phyloP scores from a whole-genome alignment of 768 basidiomycete genomes.

The Boletales sp. region DNA sequence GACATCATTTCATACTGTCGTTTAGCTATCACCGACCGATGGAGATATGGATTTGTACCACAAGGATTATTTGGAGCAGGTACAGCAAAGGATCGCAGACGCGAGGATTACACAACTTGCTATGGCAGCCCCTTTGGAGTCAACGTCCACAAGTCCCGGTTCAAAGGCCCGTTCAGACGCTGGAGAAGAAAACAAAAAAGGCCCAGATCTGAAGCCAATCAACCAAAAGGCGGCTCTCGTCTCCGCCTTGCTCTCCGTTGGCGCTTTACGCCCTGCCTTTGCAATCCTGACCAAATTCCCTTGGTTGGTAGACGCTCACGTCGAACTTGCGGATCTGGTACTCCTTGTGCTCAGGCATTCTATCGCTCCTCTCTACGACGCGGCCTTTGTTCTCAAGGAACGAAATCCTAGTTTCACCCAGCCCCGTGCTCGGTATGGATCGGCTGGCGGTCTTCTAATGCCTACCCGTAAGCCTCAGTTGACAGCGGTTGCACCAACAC shows the following conservation, averaged over 20 bases:
- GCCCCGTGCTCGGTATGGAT: conserved; percentile 61
- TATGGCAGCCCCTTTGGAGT: conserved; percentile 79
- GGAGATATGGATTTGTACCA: conserved; percentile 66
- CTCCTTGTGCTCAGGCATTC: conserved; percentile 71
- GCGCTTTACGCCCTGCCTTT: conserved; percentile 74
- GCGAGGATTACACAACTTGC: conserved; percentile 77
- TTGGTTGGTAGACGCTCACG: conserved; percentile 78
- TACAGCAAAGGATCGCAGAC: conserved; percentile 60
- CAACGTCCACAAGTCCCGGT: conserved; percentile 31
- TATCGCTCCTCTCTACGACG: conserved; percentile 62
- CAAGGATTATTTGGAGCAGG: conserved; percentile 60
- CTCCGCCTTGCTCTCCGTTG: conserved; percentile 78
- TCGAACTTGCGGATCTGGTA: conserved; percentile 84
- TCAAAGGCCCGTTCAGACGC: conserved; percentile 40
- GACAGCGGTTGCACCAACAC: conserved; percentile 77
- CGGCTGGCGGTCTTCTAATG: conserved; percentile 49
- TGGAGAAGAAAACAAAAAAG: conserved; percentile 35
- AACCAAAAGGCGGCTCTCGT: conserved; percentile 84
- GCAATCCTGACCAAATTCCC: conserved; percentile 79
- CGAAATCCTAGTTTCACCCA: conserved; percentile 59
- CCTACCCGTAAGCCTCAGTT: conserved; percentile 60
- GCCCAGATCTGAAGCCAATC: conserved; percentile 37
- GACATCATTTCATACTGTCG: conserved; percentile 5
- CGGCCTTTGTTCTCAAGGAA: conserved; percentile 49
- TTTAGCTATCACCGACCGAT: conserved; percentile 71